These are phyloP conservation scores for Mycena citricolor DNA, from an alignment of 1,284 basidiomycete genomes.

Conservation along the genomic window DNA sequence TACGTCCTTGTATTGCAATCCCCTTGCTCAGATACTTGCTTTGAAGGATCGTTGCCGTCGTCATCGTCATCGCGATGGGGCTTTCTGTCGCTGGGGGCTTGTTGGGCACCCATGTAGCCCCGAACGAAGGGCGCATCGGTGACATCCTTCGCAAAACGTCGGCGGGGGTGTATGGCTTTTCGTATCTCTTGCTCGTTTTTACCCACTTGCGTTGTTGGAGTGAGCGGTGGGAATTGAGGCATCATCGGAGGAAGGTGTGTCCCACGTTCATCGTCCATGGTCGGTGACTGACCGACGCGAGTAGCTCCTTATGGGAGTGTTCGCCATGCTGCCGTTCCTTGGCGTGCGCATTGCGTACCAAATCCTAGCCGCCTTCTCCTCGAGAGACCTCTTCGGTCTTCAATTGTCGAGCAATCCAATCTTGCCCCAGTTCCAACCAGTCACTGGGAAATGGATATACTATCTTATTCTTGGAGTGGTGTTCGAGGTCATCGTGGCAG, in stretches of 20 bases:
- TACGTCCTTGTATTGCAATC: not conserved
- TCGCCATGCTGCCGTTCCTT: constrained; percentile 56
- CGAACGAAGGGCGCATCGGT: constrained; percentile 15
- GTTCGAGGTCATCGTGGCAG: constrained; percentile 53
- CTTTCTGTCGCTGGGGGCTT: constrained; percentile 54
- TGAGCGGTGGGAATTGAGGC: constrained; percentile 46
- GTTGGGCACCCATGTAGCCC: constrained; percentile 27
- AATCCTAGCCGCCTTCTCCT: constrained; percentile 54
- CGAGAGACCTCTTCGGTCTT: constrained; percentile 43
- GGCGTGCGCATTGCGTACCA: constrained; percentile 55
- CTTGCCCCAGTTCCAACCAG: constrained; percentile 52
- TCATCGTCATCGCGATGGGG: constrained; percentile 44
- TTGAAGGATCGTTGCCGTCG: constrained; percentile 37
- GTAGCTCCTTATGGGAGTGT: constrained; percentile 54
- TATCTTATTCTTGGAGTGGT: constrained; percentile 56
- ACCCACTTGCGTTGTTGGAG: constrained; percentile 48
- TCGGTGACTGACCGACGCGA: not conserved
- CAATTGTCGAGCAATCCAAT: constrained; percentile 37
- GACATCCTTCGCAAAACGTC: constrained; percentile 21
- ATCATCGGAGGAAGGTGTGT: constrained; percentile 49
- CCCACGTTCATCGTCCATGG: too few species aligned
- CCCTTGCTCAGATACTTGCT: not conserved
- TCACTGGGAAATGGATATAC: constrained; percentile 52
- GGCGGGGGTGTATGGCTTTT: constrained; percentile 41
- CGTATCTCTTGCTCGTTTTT: constrained; percentile 45